Evolutionary conservation across 208 protist genomes (phyloP).

Genomic region (Leishmania braziliensis): DNA sequence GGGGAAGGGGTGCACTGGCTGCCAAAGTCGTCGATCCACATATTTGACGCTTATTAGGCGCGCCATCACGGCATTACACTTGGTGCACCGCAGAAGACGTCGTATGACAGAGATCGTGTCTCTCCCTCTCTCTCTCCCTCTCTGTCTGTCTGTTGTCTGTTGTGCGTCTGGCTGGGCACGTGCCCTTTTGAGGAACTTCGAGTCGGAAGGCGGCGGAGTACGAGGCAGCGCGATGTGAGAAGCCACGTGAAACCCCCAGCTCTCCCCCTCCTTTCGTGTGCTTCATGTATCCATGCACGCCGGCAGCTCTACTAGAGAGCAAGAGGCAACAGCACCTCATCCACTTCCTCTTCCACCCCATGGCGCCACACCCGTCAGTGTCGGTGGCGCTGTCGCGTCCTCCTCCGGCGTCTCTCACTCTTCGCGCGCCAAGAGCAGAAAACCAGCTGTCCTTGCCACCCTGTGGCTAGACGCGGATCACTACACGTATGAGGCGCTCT

Average conservation of each 20-base stretch:
- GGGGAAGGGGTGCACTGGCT: neutral
- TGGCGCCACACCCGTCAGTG: neutral
- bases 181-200: neutral
- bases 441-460: neutral
- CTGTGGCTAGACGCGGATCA: conserved; percentile 44
- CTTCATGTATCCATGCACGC: neutral
- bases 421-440: neutral
- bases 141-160: neutral
- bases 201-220: neutral
- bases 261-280: neutral
- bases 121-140: neutral
- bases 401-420: neutral
- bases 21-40: neutral
- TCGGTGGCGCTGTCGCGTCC: neutral
- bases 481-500: conserved; percentile 51
- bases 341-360: neutral
- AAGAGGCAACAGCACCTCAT: neutral
- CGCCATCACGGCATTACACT: neutral
- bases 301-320: neutral
- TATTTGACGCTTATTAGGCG: neutral
- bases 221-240: neutral
- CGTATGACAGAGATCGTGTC: neutral
- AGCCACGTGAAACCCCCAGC: neutral
- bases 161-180: neutral
- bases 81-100: neutral